These are phyloP conservation scores for Gossypium davidsonii DNA, from an alignment of 441 rosid genomes.

Conservation along the genomic window DNA sequence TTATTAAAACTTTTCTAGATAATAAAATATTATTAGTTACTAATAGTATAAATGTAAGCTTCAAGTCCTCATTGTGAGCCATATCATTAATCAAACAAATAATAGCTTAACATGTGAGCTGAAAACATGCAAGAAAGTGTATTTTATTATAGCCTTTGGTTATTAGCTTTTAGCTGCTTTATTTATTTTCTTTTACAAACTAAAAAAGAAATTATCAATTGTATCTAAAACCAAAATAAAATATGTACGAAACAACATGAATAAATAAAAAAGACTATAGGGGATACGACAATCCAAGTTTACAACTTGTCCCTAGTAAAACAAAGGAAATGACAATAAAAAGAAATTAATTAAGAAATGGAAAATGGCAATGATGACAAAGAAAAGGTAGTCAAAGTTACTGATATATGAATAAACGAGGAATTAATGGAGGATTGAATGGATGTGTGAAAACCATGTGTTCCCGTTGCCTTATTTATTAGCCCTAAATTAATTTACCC, in stretches of 20 bases:
- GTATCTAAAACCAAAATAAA: not conserved
- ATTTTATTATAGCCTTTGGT: not conserved
- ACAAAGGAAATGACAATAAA: not conserved
- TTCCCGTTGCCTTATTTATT: constrained; percentile 12
- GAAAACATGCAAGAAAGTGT: not conserved
- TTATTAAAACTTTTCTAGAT: too few relatives aligned
- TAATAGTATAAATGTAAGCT: not conserved
- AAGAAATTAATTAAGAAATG: not conserved
- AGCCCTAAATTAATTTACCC: not conserved
- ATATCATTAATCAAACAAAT: not conserved
- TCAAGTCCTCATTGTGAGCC: not conserved
- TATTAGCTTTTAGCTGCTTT: not conserved
- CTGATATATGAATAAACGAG: constrained; percentile 24
- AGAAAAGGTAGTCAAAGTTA: constrained; percentile 24
- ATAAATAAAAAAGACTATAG: too few relatives aligned
- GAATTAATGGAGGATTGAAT: constrained; percentile 36
- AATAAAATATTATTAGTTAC: too few relatives aligned
- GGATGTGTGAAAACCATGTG: constrained; percentile 28
- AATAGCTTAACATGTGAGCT: not conserved
- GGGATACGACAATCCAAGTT: not conserved
- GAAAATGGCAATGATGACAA: not conserved
- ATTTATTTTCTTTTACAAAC: too few relatives aligned
- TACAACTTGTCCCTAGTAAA: not conserved
- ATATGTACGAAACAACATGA: too few relatives aligned
- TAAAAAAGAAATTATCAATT: not conserved